Base-by-base conservation (phyloP, 192 early-diverging fungal genomes). In the Gaertneriomyces semiglobifer region DNA sequence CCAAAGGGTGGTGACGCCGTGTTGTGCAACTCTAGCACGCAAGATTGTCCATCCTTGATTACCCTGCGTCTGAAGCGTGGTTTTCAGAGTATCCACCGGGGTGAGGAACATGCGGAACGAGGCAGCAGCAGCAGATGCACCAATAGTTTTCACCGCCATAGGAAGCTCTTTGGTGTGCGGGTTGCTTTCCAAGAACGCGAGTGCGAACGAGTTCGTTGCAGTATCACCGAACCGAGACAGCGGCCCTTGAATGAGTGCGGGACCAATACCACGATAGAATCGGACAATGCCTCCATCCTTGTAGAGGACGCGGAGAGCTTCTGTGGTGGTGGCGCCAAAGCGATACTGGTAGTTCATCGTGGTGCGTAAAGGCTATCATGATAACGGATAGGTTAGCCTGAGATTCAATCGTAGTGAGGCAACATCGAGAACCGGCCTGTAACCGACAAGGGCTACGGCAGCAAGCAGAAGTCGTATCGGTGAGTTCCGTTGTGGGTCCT, bases 151-250 rank as follows among this genome's bases (percentile, higher is more conserved):
- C 25, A 78, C 66, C 25, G 66, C 61, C 52, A 78, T 63, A 6
- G 77, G 77, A 54, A 71, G 62, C 9, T 65, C 58, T 12, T 45
- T 38, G 16, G 75, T 74, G 54, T 65, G 44, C 33, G 54, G 50
- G 47, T 50, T 65, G 11, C 60, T 51, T 43, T 70, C 72, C 20
- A 77, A 51, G n/a, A 78, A 60, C 3, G 77, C 69, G n/a, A 78
- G 54, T 0, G 74, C 77, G 40, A 77, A 77, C 8, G 77, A 74
- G 55, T 78, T 78, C 14, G 77, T 65, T 19, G 77, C 77, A 11
- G 77, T 78, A 66, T 78, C 77, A 39, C 77, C 77, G 54, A 78
- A 78, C 7, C 77, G 69, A 44, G 74, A 76, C 40, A 78, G 39
- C 7, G 77, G 77, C 2, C 77, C 77, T 46, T 78, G 77, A 58